phyloP scores from a whole-genome alignment of 345 rosid genomes.

The Nephelium lappaceum region DNA sequence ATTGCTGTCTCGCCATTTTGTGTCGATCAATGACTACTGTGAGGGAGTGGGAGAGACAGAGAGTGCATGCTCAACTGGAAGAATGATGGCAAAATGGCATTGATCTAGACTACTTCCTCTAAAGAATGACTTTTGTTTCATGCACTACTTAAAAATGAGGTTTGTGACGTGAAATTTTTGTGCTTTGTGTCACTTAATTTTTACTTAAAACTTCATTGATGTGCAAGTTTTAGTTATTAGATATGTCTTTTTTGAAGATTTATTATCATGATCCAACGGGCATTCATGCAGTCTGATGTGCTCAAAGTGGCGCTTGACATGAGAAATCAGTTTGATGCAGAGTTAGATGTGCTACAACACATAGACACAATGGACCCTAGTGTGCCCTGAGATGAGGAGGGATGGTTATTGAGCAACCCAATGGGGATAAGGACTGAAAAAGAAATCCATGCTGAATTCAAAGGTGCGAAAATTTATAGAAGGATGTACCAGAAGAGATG shows the following conservation, averaged over 20 bases:
- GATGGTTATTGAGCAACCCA: conserved; percentile 77
- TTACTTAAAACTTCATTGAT: neutral
- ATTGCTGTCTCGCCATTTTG: conserved; percentile 62
- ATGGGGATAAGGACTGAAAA: conserved; percentile 89
- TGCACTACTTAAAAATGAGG: too few species aligned
- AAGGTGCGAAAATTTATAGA: conserved; percentile 77
- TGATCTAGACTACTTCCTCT: too few species aligned
- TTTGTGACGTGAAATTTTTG: too few species aligned
- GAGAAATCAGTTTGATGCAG: conserved; percentile 73
- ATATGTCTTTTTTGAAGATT: neutral
- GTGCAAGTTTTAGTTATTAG: neutral
- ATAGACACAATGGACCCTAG: conserved; percentile 40
- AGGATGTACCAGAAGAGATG: conserved; percentile 65
- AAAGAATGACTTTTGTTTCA: too few species aligned
- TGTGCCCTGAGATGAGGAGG: conserved; percentile 49
- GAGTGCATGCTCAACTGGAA: too few species aligned
- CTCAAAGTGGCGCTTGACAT: conserved; percentile 81
- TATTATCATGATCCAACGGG: conserved; percentile 44
- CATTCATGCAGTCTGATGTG: conserved; percentile 90
- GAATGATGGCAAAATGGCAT: too few species aligned
- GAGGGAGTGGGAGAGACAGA: neutral
- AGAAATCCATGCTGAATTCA: conserved; percentile 84
- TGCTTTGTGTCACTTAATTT: too few species aligned
- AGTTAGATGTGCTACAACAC: conserved; percentile 45
- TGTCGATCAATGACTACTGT: conserved; percentile 38